Evolutionary conservation across 148 eudicot species (phyloP).

Genomic region (Agrostemma githago): DNA sequence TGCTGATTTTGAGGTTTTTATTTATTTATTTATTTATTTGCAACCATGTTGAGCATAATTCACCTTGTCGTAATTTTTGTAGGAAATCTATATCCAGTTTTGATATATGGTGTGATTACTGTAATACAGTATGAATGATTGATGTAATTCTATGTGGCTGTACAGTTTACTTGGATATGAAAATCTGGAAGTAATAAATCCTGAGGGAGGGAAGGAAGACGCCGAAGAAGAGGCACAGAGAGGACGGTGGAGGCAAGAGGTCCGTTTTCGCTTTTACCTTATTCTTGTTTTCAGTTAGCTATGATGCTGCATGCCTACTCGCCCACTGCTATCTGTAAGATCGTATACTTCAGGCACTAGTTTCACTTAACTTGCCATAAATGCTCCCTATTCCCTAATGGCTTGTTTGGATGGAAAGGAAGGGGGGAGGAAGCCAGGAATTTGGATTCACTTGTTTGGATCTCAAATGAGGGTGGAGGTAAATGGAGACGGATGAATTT

Average conservation of each 20-base stretch:
- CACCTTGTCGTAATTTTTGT: no score
- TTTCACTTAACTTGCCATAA: background rate
- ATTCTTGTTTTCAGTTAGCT: background rate
- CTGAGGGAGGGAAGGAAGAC: conserved; percentile 89
- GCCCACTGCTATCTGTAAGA: background rate
- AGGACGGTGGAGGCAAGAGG: conserved; percentile 97
- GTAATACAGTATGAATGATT: background rate
- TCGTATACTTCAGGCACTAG: background rate
- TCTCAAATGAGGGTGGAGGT: no score
- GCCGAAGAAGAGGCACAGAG: conserved; percentile 87
- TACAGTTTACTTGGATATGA: conserved; percentile 70
- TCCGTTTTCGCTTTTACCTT: conserved; percentile 8
- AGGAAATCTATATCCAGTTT: no score
- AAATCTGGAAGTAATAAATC: conserved; percentile 89
- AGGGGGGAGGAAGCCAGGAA: no score
- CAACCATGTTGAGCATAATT: no score
- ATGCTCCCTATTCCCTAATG: background rate
- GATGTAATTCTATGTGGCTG: background rate
- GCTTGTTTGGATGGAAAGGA: no score
- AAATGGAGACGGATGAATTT: no score
- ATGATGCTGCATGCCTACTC: background rate
- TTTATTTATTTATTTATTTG: no score
- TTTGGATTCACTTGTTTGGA: no score
- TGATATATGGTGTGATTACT: background rate
- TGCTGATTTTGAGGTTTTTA: background rate